Percentiles rank a stretch among this genome's conserved stretches.
phyloP scores from a whole-genome alignment of 2,329 filamentous ascomycete species.

The Phialophora tarda region DNA sequence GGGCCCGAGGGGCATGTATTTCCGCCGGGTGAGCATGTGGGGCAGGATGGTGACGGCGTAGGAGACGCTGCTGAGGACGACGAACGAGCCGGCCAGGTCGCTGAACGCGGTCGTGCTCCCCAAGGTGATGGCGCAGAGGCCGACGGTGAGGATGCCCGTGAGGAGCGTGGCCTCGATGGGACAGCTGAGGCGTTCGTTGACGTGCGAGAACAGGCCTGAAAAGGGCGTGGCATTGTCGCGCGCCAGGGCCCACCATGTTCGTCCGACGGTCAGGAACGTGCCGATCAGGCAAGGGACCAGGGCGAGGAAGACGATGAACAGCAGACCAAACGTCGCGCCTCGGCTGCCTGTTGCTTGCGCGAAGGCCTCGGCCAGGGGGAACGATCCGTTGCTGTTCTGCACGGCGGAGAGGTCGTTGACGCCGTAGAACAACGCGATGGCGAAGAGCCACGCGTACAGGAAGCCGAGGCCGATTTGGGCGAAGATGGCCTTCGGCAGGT shows the following conservation, averaged over 20 bases:
- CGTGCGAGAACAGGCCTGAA: constrained; percentile 52
- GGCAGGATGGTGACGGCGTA: constrained; percentile 60
- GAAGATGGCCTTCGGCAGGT: constrained; percentile 47
- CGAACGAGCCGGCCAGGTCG: constrained; percentile 64
- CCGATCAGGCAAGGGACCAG: constrained; percentile 60
- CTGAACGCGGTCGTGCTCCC: constrained; percentile 54
- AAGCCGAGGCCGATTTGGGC: constrained; percentile 45
- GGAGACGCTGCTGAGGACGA: constrained; percentile 61
- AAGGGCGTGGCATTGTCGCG: constrained; percentile 65
- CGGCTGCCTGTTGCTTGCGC: constrained; percentile 59
- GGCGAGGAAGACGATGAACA: constrained; percentile 61
- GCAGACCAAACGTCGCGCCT: constrained; percentile 57
- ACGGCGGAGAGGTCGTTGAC: constrained; percentile 53
- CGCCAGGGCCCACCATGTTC: constrained; percentile 48
- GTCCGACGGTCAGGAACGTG: constrained; percentile 64
- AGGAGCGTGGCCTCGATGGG: constrained; percentile 63
- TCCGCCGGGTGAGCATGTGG: constrained; percentile 58
- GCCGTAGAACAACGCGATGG: constrained; percentile 58
- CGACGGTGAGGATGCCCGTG: constrained; percentile 57
- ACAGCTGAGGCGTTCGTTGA: constrained; percentile 55
- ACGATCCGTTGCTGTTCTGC: constrained; percentile 55
- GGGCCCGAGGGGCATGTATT: constrained; percentile 55
- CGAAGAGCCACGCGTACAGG: constrained; percentile 47
- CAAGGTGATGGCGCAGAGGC: constrained; percentile 59
- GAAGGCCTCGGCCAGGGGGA: constrained; percentile 71